Evolutionary conservation across 2,329 filamentous ascomycete species (phyloP), one percentile per base, ranked within the genome.

Genomic region (Albophoma yamanashiensis): DNA sequence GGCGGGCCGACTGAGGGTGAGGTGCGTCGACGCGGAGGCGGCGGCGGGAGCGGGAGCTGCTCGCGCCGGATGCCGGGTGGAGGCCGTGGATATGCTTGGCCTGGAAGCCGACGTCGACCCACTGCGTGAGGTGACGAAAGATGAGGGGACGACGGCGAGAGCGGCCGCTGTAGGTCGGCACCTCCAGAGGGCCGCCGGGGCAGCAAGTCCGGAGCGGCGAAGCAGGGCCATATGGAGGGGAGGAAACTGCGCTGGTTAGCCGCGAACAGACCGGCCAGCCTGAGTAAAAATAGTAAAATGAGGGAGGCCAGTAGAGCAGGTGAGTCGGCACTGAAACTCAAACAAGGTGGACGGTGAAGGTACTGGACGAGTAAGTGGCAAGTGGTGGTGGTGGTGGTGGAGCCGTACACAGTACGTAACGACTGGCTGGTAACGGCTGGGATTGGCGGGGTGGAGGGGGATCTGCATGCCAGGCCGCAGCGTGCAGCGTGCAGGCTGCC

Each of bases 201-300:
- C 57, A 15, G 64, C 66, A 42, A 68, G 62, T 62, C 64, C 65
- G 31, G 68, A 62, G 15, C 65, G 68, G 27, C 65, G 67, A 20
- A 71, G 58, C 36, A 70, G 55, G 43, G 64, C 36, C 69, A 71
- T 71, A 58, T 9, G 50, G 27, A 14, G 20, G 57, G 55, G 55
- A 22, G 34, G 43, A 14, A 53, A 42, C 17, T 52, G 53, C n/a
- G 42, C 38, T 55, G 56, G 36, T 42, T n/a, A 36, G 57, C 36
- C 27, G 57, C 34, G 8, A 52, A 27, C 20, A 12, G 4, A 9
- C 6, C 2, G 25, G 27, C 20, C 22, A 3, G 15, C 25, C 3
- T 20, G 27, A 4, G 11, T 12, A n/a, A 34, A 4, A 12, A 11
- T 3, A 22, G n/a, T 5, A 22, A 2, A 17, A 45, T 5, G 43